Conservation (phyloP, 139 green algal genomes). For the Chlorella vulgaris region DNA sequence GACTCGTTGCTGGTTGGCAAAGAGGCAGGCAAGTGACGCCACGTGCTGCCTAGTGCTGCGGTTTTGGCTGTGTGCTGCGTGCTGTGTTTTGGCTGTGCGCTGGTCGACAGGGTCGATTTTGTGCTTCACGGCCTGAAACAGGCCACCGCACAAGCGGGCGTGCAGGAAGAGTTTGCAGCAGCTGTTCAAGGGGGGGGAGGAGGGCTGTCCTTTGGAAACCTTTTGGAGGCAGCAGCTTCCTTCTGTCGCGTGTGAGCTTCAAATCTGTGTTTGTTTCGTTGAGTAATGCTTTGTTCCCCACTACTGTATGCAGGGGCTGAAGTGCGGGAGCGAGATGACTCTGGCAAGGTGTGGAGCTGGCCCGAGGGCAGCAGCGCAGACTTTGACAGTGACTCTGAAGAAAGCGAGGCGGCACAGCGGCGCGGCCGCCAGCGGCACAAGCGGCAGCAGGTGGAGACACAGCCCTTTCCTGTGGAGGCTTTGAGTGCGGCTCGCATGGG, state of each 20-base stretch:
- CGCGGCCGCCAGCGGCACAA: neutral
- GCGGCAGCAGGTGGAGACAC: conserved; percentile 15
- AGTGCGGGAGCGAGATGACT: conserved; percentile 29
- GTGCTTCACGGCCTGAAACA: too few species aligned
- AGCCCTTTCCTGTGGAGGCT: neutral
- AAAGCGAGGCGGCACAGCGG: neutral
- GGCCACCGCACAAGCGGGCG: too few species aligned
- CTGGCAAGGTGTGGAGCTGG: conserved; percentile 23
- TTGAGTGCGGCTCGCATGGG: conserved; percentile 2
- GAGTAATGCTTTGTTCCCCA: too few species aligned
- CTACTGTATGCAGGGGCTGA: conserved; percentile 26
- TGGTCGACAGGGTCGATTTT: too few species aligned
- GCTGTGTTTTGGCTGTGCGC: neutral
- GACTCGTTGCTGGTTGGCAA: conserved; percentile 48
- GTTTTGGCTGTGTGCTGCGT: too few species aligned
- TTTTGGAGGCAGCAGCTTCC: too few species aligned
- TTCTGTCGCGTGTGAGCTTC: too few species aligned
- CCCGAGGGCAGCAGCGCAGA: conserved; percentile 7
- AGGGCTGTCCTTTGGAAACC: too few species aligned
- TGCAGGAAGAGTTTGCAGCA: too few species aligned
- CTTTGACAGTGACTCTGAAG: conserved; percentile 1
- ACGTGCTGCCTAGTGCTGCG: too few species aligned
- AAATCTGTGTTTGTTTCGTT: too few species aligned
- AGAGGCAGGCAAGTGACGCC: conserved; percentile 9
- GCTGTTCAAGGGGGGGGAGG: too few species aligned